Evolutionary conservation across 2,329 filamentous ascomycete genomes (phyloP).

Genomic region (Cryphonectria carpinicola): DNA sequence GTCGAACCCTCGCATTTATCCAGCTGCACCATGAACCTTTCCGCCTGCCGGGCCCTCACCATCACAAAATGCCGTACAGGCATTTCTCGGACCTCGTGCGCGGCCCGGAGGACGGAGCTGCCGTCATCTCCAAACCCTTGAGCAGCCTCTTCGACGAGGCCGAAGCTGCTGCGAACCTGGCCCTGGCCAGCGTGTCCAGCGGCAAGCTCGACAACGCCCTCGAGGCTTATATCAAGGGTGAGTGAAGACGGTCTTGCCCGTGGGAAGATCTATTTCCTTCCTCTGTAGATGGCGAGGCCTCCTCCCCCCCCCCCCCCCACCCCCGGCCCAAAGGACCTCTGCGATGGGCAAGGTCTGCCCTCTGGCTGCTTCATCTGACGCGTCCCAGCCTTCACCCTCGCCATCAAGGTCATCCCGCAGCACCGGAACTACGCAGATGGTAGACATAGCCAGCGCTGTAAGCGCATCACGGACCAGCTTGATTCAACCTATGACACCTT

Average conservation of each 20-base stretch:
- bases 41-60: conserved; percentile 3
- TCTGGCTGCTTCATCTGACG: neutral
- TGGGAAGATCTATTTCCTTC: neutral
- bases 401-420: conserved; percentile 73
- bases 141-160: conserved; percentile 57
- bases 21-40: conserved; percentile 9
- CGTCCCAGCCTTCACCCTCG: conserved; percentile 67
- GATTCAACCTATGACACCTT: conserved; percentile 53
- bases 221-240: conserved; percentile 75
- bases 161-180: conserved; percentile 59
- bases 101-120: conserved; percentile 23
- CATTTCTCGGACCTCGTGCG: conserved; percentile 15
- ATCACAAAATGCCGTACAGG: conserved; percentile 13
- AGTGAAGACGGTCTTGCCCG: neutral
- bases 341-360: neutral
- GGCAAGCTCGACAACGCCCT: conserved; percentile 74
- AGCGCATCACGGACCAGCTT: conserved; percentile 55
- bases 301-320: no score
- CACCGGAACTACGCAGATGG: conserved; percentile 74
- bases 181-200: conserved; percentile 66
- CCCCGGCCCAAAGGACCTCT: neutral
- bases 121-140: conserved; percentile 55
- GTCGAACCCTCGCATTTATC: neutral
- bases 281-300: neutral
- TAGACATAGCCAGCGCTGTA: conserved; percentile 56